These are phyloP conservation scores for Articulospora tetracladia DNA, from an alignment of 495 filamentous ascomycete species.

Conservation along the genomic window DNA sequence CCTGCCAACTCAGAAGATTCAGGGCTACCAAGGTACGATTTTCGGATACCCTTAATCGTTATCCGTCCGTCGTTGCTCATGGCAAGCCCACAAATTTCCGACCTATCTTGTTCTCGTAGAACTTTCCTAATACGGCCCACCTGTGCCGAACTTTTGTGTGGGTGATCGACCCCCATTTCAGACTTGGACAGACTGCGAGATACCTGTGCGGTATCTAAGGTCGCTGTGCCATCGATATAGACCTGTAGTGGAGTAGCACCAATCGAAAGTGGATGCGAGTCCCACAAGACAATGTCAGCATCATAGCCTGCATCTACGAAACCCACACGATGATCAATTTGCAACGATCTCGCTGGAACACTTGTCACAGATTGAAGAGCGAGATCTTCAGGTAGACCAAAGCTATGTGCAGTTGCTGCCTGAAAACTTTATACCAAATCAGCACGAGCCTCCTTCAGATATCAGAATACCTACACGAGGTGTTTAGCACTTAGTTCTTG, in stretches of 20 bases:
- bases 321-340: slow-evolving; percentile 54
- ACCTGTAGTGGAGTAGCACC: slow-evolving; percentile 60
- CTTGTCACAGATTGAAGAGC: slow-evolving; percentile 59
- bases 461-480: slow-evolving; percentile 28
- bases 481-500: slow-evolving; percentile 36
- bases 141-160: slow-evolving; percentile 19
- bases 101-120: slow-evolving; percentile 25
- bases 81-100: slow-evolving; percentile 11
- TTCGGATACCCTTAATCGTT: slow-evolving; percentile 44
- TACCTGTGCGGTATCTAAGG: slow-evolving; percentile 40
- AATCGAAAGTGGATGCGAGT: slow-evolving; percentile 56
- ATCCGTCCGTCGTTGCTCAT: slow-evolving; percentile 26
- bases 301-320: slow-evolving; percentile 60
- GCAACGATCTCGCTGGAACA: slow-evolving; percentile 53
- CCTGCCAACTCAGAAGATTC: not conserved
- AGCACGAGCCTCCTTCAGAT: not conserved
- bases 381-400: slow-evolving; percentile 55
- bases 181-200: slow-evolving; percentile 30
- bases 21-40: slow-evolving; percentile 31
- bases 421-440: slow-evolving; percentile 45
- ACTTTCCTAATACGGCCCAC: slow-evolving; percentile 29
- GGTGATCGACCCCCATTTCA: slow-evolving; percentile 23
- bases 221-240: slow-evolving; percentile 59
- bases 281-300: slow-evolving; percentile 65
- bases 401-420: slow-evolving; percentile 56